A percentile compares a stretch with the other conserved stretches of the same genome.
Evolutionary conservation across 768 basidiomycete species (phyloP).

Genomic region (Rhodotorula kratochvilovae): DNA sequence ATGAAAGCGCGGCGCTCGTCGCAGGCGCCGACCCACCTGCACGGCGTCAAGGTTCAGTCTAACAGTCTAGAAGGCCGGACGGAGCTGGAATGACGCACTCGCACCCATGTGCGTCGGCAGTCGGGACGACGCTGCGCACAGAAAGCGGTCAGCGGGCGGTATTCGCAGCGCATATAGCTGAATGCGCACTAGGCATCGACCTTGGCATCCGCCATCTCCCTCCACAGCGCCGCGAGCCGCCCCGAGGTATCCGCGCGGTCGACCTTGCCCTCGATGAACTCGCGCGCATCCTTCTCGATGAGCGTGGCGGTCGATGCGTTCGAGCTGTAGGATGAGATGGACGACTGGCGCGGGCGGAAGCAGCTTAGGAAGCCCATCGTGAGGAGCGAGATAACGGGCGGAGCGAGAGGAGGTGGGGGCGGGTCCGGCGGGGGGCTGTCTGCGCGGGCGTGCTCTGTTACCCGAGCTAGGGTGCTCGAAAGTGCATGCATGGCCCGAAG

Average conservation of each 20-base stretch:
- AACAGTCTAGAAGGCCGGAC: no score
- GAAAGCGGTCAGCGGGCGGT: not conserved
- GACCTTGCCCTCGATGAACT: not conserved
- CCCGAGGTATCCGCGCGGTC: not conserved
- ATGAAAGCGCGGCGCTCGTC: slow-evolving; percentile 31
- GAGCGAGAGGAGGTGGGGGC: not conserved
- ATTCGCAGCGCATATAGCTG: no score
- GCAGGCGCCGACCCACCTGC: slow-evolving; percentile 36
- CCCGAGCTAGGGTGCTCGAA: no score
- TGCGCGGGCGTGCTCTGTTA: no score
- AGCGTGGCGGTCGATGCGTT: not conserved
- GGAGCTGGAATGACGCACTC: no score
- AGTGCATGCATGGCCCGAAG: no score
- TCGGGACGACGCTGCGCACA: slow-evolving; percentile 24
- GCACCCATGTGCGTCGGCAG: slow-evolving; percentile 30
- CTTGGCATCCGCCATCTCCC: not conserved
- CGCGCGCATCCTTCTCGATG: not conserved
- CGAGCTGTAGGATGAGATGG: not conserved
- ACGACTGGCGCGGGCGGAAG: not conserved
- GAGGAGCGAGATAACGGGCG: not conserved
- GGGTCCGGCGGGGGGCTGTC: not conserved
- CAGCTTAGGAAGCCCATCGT: slow-evolving; percentile 2
- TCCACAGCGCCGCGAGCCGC: not conserved
- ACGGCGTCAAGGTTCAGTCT: no score
- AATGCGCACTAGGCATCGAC: slow-evolving; percentile 19